phyloP scores from a whole-genome alignment of 345 rosid genomes.

The Sonneratia caseolaris region DNA sequence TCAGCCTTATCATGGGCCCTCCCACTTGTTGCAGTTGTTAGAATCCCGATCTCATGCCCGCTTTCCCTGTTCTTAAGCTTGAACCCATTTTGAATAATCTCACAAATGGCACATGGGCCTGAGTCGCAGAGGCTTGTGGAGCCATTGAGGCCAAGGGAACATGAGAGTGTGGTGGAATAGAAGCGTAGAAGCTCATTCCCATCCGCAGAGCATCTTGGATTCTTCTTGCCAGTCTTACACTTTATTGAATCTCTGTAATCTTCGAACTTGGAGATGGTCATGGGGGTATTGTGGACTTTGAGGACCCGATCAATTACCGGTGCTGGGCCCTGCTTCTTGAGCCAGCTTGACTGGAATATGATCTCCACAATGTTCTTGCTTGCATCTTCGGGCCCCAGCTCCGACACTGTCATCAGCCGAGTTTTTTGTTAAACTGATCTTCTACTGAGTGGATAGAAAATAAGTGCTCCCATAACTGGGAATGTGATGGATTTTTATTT shows the following conservation, averaged over 20 bases:
- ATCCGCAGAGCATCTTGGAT: slow-evolving; percentile 75
- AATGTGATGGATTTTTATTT: not conserved
- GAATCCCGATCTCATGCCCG: slow-evolving; percentile 27
- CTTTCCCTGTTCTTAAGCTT: slow-evolving; percentile 5
- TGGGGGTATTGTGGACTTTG: slow-evolving; percentile 60
- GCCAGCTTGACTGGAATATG: slow-evolving; percentile 85
- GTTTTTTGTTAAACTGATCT: not conserved
- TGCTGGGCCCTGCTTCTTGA: slow-evolving; percentile 53
- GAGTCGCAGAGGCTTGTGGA: slow-evolving; percentile 57
- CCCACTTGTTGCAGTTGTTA: slow-evolving; percentile 70
- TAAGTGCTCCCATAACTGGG: not conserved
- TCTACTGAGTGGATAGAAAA: not conserved
- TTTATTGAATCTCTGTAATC: slow-evolving; percentile 67
- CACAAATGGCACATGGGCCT: slow-evolving; percentile 45
- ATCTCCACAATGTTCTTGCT: slow-evolving; percentile 88
- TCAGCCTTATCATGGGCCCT: slow-evolving; percentile 55
- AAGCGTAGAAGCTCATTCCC: slow-evolving; percentile 80
- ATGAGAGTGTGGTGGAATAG: slow-evolving; percentile 46
- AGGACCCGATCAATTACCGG: slow-evolving; percentile 65
- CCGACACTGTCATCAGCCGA: slow-evolving; percentile 36
- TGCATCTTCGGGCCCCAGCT: slow-evolving; percentile 58
- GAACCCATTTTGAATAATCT: slow-evolving; percentile 60
- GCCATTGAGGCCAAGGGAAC: slow-evolving; percentile 53
- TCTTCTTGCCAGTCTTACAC: slow-evolving; percentile 54
- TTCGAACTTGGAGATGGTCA: slow-evolving; percentile 57